Base-by-base conservation (phyloP, 225 moss, liverwort and hornwort genomes). In the Pseudoscleropodium purum region DNA sequence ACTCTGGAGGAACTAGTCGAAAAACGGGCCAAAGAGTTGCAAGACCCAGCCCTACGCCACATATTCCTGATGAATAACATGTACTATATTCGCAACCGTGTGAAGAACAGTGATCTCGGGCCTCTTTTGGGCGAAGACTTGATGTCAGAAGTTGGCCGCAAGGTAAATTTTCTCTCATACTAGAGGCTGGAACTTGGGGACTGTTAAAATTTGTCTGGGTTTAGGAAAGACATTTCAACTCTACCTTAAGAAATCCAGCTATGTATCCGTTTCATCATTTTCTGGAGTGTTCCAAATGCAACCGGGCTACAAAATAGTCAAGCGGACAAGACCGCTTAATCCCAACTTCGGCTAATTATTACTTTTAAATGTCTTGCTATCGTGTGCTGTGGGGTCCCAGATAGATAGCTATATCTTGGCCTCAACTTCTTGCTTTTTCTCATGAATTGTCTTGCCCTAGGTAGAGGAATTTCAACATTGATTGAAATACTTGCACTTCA, bases 41-140 rank as follows among this genome's bases (percentile, higher is more conserved):
- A 91, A 49, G 95, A 96, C 81, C 88, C 93, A 59, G 93, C 96
- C 18, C 81, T 96, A 31, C 95, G 96, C 27, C 93, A 95, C 87
- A 93, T 99, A 83, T 97, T 97, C 87, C 64, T 96, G 78, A 96
- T 99, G 95, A 99, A 99, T 79, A 97, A 96, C 78, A 89, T 97
- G 88, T 94, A 94, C 85, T 97, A 99, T 84, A 96, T 99, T 84
- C 84, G 94, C 57, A 93, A 92, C 61, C 95, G 97, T 76, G 95
- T 94, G 83, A 96, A 94, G 90, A 95, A 95, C 81, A 93, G 95
- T 87, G 85, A 93, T 76, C 88, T 99, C 26, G 93, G 93, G 34
- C 94, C 92, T 52, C 83, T 97, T 72, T 66, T 99, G 86, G 96
- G 96, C 43, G 96, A 97, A 63, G 84, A 93, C 65, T 93, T 97